Evolutionary conservation across 2,329 filamentous ascomycete species (phyloP).

Genomic region (Pseudogymnoascus sp.): DNA sequence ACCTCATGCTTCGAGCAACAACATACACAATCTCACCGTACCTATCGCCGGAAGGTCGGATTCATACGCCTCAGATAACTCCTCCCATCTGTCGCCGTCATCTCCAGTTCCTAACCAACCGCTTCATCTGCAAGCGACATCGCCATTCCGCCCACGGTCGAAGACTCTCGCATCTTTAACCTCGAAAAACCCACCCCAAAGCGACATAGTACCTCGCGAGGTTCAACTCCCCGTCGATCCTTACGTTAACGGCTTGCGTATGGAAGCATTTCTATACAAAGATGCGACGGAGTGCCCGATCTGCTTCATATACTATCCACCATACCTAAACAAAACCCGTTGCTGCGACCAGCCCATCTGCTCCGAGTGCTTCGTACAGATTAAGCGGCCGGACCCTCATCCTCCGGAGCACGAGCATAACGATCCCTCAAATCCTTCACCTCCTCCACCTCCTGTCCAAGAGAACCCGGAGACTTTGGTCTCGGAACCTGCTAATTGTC

Average conservation of each 20-base stretch:
- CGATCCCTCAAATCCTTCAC: slow-evolving; percentile 21
- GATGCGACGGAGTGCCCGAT: slow-evolving; percentile 87
- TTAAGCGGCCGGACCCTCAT: slow-evolving; percentile 88
- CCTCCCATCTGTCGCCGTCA: slow-evolving; percentile 46
- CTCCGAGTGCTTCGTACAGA: slow-evolving; percentile 98
- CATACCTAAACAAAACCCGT: slow-evolving; percentile 85
- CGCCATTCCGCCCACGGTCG: slow-evolving; percentile 71
- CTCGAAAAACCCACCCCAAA: slow-evolving; percentile 63
- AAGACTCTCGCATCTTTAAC: slow-evolving; percentile 83
- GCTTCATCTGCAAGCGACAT: slow-evolving; percentile 40
- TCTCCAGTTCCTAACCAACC: slow-evolving; percentile 40
- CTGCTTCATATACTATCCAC: slow-evolving; percentile 92
- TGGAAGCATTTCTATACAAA: slow-evolving; percentile 92
- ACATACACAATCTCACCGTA: slow-evolving; percentile 66
- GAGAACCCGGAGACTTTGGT: slow-evolving; percentile 59
- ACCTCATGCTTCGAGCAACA: slow-evolving; percentile 48
- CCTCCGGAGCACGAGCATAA: slow-evolving; percentile 62
- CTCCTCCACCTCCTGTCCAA: slow-evolving; percentile 37
- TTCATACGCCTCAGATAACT: slow-evolving; percentile 70
- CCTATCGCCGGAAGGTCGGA: slow-evolving; percentile 71
- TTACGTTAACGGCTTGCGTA: slow-evolving; percentile 85
- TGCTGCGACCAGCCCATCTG: slow-evolving; percentile 96
- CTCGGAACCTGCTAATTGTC: slow-evolving; percentile 85
- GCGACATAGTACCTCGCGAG: slow-evolving; percentile 70
- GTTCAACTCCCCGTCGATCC: slow-evolving; percentile 73